Conservation (phyloP, 2,329 filamentous ascomycete species). For the Macrophomina tecta region DNA sequence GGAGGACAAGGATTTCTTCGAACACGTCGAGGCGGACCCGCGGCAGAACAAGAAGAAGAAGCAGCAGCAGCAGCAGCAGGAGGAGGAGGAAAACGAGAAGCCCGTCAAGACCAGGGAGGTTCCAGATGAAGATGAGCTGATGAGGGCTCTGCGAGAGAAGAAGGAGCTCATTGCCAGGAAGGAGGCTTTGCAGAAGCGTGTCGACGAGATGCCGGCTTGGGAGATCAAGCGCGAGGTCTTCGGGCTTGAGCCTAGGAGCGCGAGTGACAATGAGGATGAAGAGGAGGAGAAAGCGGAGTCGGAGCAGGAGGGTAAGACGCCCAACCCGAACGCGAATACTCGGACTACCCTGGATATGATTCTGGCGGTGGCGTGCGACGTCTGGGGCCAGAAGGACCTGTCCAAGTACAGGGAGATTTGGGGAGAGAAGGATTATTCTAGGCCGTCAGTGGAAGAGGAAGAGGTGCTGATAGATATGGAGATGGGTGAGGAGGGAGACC, state of each 20-base stretch:
- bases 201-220: neutral
- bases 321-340: constrained; percentile 38
- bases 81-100: too few relatives aligned
- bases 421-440: constrained; percentile 22
- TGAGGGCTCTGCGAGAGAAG: neutral
- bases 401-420: constrained; percentile 72
- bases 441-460: neutral
- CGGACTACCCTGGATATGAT: constrained; percentile 90
- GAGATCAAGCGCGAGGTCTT: constrained; percentile 10
- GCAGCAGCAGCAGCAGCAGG: too few relatives aligned
- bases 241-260: constrained; percentile 24
- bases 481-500: neutral
- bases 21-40: constrained; percentile 7
- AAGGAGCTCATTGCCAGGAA: neutral
- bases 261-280: constrained; percentile 49
- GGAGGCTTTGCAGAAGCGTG: neutral
- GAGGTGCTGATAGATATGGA: neutral
- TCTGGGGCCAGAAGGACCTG: constrained; percentile 87
- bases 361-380: constrained; percentile 82
- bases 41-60: constrained; percentile 5
- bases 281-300: constrained; percentile 41
- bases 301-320: neutral
- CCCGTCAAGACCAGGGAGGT: neutral
- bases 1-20: constrained; percentile 34
- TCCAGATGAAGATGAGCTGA: neutral